Evolutionary conservation across 2,329 filamentous ascomycete species (phyloP), one percentile per base, ranked within the genome.

Genomic region (Hyphodiscus sp.): DNA sequence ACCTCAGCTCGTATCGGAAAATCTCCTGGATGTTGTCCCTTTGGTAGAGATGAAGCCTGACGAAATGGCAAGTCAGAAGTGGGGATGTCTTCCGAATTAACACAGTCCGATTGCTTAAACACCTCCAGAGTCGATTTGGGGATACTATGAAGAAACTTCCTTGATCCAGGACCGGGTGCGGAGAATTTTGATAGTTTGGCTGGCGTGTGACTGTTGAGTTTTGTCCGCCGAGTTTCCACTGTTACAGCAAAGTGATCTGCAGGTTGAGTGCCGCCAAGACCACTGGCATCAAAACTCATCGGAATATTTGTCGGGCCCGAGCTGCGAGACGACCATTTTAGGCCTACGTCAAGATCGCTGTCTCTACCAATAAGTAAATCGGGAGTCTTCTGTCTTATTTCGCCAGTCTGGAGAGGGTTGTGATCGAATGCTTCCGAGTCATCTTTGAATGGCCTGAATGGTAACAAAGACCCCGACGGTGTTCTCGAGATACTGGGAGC

Each of bases 191-290:
- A 62, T 9, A 57, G 16, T 29, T 54, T 57, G 26, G 33, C 29
- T 10, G 41, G 38, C 2, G 44, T 16, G 16, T 18, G 15, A 9
- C 8, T 20, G 16, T 48, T 45, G 11, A 54, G 15, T n/a, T 50
- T 56, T 18, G 58, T 59, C 20, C 67, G 62, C 42, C 59, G 60
- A 16, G 66, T 70, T 54, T 67, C 55, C 16, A 84, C 80, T 2
- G 76, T 70, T 0, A 85, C 70, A 42, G 76, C 72, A 55, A 86
- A 85, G 57, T 85, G 82, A 57, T 86, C 83, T n/a, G 84, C 81
- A 0, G 82, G 82, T 23, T 75, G 69, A 0, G 83, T 76, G 15
- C 80, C 80, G 6, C 79, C 81, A 0, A 86, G 65, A 1, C 83
- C 83, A 45, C 76, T 82, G 0, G 79, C 77, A 54, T 82, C 78